A percentile compares a stretch with the other conserved stretches of the same genome.
These are phyloP conservation scores for Euphorbia tirucalli DNA, from an alignment of 345 rosid species.

Conservation along the genomic window DNA sequence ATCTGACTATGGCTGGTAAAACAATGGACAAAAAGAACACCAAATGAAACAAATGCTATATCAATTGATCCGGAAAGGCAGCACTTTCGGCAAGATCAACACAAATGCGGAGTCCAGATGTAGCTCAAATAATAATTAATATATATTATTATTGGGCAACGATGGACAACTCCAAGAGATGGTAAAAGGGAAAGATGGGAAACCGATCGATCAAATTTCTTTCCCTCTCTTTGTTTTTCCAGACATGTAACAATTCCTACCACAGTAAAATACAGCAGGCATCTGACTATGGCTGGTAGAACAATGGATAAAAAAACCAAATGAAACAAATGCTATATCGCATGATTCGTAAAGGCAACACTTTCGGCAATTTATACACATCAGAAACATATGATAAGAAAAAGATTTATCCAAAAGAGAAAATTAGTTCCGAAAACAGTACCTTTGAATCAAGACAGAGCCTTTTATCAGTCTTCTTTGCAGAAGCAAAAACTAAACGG, in stretches of 20 bases:
- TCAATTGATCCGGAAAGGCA: neutral
- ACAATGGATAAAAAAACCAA: neutral
- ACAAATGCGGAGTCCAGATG: slow-evolving; percentile 24
- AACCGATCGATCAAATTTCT: slow-evolving; percentile 24
- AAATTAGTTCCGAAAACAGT: neutral
- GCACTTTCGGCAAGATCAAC: too few species aligned
- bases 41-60: neutral
- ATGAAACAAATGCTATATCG: neutral
- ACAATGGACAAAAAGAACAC: neutral
- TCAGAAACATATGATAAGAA: neutral
- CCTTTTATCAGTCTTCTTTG: slow-evolving; percentile 11
- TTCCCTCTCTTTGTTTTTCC: slow-evolving; percentile 25
- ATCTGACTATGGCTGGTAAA: slow-evolving; percentile 26
- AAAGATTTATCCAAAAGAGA: neutral
- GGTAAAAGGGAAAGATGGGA: slow-evolving; percentile 11
- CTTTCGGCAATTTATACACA: neutral
- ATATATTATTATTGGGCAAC: slow-evolving; percentile 28
- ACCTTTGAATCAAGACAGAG: slow-evolving; percentile 23
- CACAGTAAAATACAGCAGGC: slow-evolving; percentile 12
- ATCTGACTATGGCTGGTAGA: slow-evolving; percentile 26
- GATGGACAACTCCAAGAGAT: slow-evolving; percentile 29
- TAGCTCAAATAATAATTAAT: slow-evolving; percentile 19
- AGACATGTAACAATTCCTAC: slow-evolving; percentile 38
- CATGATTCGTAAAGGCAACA: neutral
- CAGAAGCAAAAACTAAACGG: slow-evolving; percentile 21